Conservation (phyloP, 148 eudicot genomes). For the Persicaria tinctoria region DNA sequence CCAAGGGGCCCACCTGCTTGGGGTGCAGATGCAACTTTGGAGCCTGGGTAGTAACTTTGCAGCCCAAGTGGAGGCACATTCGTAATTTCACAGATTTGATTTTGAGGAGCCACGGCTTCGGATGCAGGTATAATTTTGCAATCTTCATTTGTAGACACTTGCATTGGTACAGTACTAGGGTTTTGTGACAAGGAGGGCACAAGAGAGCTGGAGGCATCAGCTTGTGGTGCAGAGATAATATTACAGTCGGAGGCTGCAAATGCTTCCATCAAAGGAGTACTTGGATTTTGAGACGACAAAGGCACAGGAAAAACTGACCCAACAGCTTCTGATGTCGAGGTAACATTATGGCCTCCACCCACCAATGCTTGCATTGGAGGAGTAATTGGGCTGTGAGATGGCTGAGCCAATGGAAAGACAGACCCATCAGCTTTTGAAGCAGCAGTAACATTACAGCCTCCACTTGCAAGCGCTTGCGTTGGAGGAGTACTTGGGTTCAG, state of each 20-base stretch:
- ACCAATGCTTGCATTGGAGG: slow-evolving; percentile 7
- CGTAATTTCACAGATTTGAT: too few relatives aligned
- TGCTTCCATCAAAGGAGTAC: too few relatives aligned
- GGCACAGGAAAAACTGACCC: background rate
- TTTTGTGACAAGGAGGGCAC: background rate
- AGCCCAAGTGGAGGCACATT: too few relatives aligned
- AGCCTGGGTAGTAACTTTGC: background rate
- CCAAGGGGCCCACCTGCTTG: background rate
- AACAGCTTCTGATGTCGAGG: background rate
- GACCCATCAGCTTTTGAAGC: background rate
- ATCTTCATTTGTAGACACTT: background rate
- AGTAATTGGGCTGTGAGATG: slow-evolving; percentile 12
- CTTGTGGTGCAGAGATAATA: background rate
- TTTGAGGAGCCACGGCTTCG: background rate
- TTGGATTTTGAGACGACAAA: background rate
- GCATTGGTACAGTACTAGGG: slow-evolving; percentile 15
- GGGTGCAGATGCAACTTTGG: background rate
- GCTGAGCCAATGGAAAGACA: background rate
- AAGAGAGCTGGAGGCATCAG: background rate
- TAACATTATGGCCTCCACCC: background rate
- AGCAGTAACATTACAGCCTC: background rate
- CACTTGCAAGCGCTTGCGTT: background rate
- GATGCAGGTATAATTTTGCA: background rate
- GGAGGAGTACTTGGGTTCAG: slow-evolving; percentile 11
- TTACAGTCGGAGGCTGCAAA: too few relatives aligned